Conservation (phyloP, 257 asterid genomes). For the Verbena officinalis region DNA sequence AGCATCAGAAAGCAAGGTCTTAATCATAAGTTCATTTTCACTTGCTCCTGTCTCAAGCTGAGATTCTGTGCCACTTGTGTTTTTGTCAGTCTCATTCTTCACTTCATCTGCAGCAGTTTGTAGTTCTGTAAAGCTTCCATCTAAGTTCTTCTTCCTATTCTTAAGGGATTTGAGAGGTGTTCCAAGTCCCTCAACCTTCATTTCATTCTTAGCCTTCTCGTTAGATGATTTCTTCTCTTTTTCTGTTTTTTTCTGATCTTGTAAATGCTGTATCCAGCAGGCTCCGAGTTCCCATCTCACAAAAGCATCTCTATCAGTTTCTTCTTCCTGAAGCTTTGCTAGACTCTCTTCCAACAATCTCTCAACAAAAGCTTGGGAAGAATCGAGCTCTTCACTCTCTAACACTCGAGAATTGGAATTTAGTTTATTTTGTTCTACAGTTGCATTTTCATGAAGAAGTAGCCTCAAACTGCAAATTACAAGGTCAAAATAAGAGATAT, state of each 20-base stretch:
- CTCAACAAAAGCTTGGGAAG: conserved; percentile 68
- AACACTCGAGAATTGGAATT: conserved; percentile 41
- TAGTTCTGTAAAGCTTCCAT: conserved; percentile 44
- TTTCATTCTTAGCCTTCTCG: conserved; percentile 75
- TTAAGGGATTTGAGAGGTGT: conserved; percentile 84
- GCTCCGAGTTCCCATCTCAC: conserved; percentile 99
- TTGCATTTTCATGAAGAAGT: conserved; percentile 71
- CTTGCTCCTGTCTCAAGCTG: conserved; percentile 49
- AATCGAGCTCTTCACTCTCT: conserved; percentile 56
- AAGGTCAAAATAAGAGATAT: conserved; percentile 29
- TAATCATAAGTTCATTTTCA: conserved; percentile 66
- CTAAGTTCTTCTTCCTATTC: conserved; percentile 69
- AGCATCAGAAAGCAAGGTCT: conserved; percentile 65
- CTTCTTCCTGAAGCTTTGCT: conserved; percentile 75
- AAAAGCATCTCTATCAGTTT: conserved; percentile 56
- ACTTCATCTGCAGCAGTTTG: conserved; percentile 49
- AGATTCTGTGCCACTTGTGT: conserved; percentile 44
- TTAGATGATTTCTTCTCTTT: conserved; percentile 73
- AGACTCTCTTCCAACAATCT: conserved; percentile 82
- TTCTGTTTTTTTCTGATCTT: conserved; percentile 90
- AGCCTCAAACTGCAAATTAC: conserved; percentile 76
- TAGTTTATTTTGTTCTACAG: conserved; percentile 51
- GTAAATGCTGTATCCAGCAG: conserved; percentile 97
- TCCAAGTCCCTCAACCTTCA: conserved; percentile 98
- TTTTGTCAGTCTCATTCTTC: conserved; percentile 53